These are phyloP conservation scores for Solanum hybrid DNA, from an alignment of 305 asterid genomes.

Conservation along the genomic window DNA sequence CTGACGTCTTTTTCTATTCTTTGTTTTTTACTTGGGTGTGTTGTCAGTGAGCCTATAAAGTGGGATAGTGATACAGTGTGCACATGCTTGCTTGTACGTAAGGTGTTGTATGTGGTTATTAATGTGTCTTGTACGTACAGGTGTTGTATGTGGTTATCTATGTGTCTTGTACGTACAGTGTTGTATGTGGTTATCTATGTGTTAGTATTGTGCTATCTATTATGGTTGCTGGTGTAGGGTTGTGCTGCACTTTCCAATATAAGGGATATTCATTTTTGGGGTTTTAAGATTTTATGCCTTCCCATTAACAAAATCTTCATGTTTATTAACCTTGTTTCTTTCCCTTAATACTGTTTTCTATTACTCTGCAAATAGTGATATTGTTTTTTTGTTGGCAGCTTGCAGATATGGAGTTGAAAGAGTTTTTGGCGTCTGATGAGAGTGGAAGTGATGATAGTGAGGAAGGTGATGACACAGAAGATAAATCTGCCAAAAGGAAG, in stretches of 20 bases:
- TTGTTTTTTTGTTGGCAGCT: slow-evolving; percentile 35
- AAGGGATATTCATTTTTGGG: not conserved
- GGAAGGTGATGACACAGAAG: slow-evolving; percentile 26
- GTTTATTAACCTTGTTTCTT: slow-evolving; percentile 2
- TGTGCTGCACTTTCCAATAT: not conserved
- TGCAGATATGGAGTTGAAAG: slow-evolving; percentile 58
- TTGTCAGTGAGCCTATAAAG: not conserved
- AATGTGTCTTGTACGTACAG: not conserved
- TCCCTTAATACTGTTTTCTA: not conserved
- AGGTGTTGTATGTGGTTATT: not conserved
- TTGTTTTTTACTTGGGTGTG: not conserved
- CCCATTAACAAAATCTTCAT: not conserved
- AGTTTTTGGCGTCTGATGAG: slow-evolving; percentile 73
- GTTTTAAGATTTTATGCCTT: not conserved
- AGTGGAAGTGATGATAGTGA: slow-evolving; percentile 53
- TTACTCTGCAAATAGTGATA: not conserved
- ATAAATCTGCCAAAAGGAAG: slow-evolving; percentile 28
- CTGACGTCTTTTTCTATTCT: not conserved
- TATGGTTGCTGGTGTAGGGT: not conserved
- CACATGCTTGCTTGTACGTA: not conserved
- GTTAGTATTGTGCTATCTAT: not conserved
- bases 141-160: not conserved
- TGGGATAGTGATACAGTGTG: not conserved
- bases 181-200: not conserved
- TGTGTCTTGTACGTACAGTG: not conserved